Percentiles rank a stretch among this genome's conserved stretches.
These are phyloP conservation scores for Ziziphus jujuba DNA, from an alignment of 306 rosid species.

Conservation along the genomic window DNA sequence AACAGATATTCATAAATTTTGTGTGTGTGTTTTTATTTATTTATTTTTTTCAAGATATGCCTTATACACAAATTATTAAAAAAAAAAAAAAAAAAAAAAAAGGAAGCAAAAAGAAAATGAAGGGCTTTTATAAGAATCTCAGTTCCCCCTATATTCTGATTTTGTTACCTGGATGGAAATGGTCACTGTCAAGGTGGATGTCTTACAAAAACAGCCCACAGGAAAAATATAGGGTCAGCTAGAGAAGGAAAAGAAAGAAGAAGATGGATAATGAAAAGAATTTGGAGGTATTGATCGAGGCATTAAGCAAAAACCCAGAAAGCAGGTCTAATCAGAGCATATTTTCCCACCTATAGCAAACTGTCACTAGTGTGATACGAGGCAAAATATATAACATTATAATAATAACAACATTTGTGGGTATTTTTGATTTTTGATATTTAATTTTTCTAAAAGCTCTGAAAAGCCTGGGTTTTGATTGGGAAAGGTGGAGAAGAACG, in stretches of 20 bases:
- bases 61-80: no score
- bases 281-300: neutral
- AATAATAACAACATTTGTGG: no score
- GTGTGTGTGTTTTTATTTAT: slow-evolving; percentile 2
- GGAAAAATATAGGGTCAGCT: neutral
- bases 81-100: neutral
- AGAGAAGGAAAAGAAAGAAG: slow-evolving; percentile 11
- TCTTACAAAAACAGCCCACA: neutral
- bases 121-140: slow-evolving; percentile 51
- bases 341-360: slow-evolving; percentile 15
- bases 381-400: neutral
- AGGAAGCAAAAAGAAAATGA: slow-evolving; percentile 39
- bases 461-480: slow-evolving; percentile 44
- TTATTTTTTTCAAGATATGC: no score
- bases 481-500: slow-evolving; percentile 45
- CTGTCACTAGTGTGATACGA: neutral
- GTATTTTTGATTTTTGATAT: neutral
- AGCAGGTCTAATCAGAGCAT: slow-evolving; percentile 35
- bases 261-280: slow-evolving; percentile 14
- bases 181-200: slow-evolving; percentile 10
- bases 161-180: slow-evolving; percentile 24
- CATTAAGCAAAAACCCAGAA: slow-evolving; percentile 29
- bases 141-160: slow-evolving; percentile 22
- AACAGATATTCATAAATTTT: slow-evolving; percentile 10
- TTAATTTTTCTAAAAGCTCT: neutral